Conservation (phyloP, 2,329 filamentous ascomycete species). For the Claviceps cyperi region DNA sequence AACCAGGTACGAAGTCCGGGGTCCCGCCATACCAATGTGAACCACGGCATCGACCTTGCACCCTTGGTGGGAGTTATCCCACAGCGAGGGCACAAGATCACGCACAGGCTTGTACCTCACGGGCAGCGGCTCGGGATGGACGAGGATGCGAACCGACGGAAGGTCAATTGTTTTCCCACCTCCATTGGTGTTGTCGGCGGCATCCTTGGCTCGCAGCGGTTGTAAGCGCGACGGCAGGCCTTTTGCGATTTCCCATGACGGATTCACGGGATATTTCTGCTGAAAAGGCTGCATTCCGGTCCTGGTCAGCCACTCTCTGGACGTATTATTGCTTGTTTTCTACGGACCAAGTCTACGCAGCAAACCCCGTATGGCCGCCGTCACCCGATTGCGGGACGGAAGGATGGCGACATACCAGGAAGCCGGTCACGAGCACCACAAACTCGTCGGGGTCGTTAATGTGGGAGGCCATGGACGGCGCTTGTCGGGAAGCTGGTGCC, state of each 20-base stretch:
- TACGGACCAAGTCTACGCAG: background rate
- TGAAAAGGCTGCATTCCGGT: constrained; percentile 47
- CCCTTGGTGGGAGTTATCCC: constrained; percentile 25
- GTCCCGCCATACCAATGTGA: constrained; percentile 68
- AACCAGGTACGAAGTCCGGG: constrained; percentile 49
- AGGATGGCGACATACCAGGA: constrained; percentile 32
- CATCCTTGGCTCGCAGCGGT: constrained; percentile 28
- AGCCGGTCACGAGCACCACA: constrained; percentile 46
- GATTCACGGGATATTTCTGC: constrained; percentile 56
- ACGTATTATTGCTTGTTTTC: background rate
- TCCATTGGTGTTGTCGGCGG: constrained; percentile 12
- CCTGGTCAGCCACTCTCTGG: constrained; percentile 7
- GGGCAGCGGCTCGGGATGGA: constrained; percentile 51
- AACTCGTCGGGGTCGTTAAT: constrained; percentile 31
- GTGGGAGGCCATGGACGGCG: constrained; percentile 20
- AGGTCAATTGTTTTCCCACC: constrained; percentile 16
- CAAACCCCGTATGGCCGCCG: too few species aligned
- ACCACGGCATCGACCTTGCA: constrained; percentile 48
- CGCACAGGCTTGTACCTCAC: constrained; percentile 58
- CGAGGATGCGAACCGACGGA: constrained; percentile 43
- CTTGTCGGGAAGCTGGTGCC: background rate
- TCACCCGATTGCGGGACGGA: background rate
- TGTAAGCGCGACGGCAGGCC: constrained; percentile 52
- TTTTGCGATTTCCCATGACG: constrained; percentile 65
- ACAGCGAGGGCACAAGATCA: constrained; percentile 46